Percentiles rank a stretch among this genome's conserved stretches.
Evolutionary conservation across 2,329 filamentous ascomycete species (phyloP).

Genomic region (Ceratocystis lukuohia): DNA sequence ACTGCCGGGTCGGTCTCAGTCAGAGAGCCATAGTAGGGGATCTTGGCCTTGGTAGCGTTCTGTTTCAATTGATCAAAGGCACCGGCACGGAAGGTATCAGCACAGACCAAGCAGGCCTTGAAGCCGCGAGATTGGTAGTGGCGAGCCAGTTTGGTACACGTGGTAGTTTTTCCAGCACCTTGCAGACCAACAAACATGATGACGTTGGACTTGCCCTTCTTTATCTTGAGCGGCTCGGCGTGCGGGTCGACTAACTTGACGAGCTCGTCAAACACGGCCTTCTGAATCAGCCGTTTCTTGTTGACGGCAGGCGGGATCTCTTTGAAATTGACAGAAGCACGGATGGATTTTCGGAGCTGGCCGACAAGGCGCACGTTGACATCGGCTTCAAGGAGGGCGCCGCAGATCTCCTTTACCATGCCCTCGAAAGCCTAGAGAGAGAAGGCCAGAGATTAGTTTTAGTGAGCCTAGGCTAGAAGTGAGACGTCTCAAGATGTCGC

Average conservation of each 20-base stretch:
- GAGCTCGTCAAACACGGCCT: slow-evolving; percentile 92
- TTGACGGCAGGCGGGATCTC: slow-evolving; percentile 83
- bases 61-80: slow-evolving; percentile 98
- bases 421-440: slow-evolving; percentile 67
- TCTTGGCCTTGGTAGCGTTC: slow-evolving; percentile 97
- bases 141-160: slow-evolving; percentile 89
- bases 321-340: slow-evolving; percentile 82
- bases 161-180: slow-evolving; percentile 94
- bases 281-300: slow-evolving; percentile 97
- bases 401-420: slow-evolving; percentile 97
- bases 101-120: slow-evolving; percentile 85
- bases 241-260: slow-evolving; percentile 93
- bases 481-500: not conserved
- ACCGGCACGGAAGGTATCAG: slow-evolving; percentile 95
- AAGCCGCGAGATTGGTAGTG: slow-evolving; percentile 93
- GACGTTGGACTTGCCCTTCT: slow-evolving; percentile 89
- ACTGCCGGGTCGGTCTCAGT: slow-evolving; percentile 92
- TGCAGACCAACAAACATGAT: slow-evolving; percentile 99
- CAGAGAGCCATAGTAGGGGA: slow-evolving; percentile 92
- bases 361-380: slow-evolving; percentile 92
- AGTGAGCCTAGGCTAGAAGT: slow-evolving; percentile 3
- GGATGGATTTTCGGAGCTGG: slow-evolving; percentile 85
- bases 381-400: slow-evolving; percentile 88
- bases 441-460: slow-evolving; percentile 10
- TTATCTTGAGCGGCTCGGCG: slow-evolving; percentile 87